Evolutionary conservation across 345 rosid genomes (phyloP), one percentile per base, ranked within the genome.

Genomic region (Clausena lansium): DNA sequence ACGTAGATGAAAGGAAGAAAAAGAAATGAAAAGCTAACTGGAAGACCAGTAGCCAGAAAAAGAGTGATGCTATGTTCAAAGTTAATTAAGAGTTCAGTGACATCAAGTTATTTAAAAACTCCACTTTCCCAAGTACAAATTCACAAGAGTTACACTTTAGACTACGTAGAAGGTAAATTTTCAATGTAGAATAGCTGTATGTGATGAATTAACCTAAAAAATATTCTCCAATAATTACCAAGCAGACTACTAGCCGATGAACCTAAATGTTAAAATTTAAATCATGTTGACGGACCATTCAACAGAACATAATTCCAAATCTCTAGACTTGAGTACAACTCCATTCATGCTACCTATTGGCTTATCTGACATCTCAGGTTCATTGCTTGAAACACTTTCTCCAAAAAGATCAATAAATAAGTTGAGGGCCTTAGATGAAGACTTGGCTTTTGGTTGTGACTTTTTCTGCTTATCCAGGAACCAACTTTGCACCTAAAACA

Each of bases 401-500:
- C 73, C 77, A 14, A 89, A 86, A 65, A 86, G 86, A 86, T 84
- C 87, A 75, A 82, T 81, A 74, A 84, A 85, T 63, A 86, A 73
- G 19, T 86, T 63, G 27, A 81, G 74, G 76, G 77, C 84, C 84
- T 69, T 9, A 80, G 86, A 78, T 19, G 78, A 64, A 45, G 80
- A n/a, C 7, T 60, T 32, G 55, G 22, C 28, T 77, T 81, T 73
- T 69, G 78, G n/a, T 76, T 58, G 83, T 8, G 54, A 57, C 27
- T 59, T 78, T 75, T 86, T 80, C 63, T 73, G 80, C 80, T 83
- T 92, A 61, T 84, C 94, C 78, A 76, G 72, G 77, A 94, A 92
- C 95, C 97, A 94, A 77, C 68, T 78, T 54, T 83, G 86, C 71
- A 92, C 96, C 98, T 92, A 78, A 14, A 76, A 78, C 55, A 70